Percentiles rank a stretch among this genome's conserved stretches.
phyloP scores from a whole-genome alignment of 116 monocot species.

The Cymodocea nodosa region DNA sequence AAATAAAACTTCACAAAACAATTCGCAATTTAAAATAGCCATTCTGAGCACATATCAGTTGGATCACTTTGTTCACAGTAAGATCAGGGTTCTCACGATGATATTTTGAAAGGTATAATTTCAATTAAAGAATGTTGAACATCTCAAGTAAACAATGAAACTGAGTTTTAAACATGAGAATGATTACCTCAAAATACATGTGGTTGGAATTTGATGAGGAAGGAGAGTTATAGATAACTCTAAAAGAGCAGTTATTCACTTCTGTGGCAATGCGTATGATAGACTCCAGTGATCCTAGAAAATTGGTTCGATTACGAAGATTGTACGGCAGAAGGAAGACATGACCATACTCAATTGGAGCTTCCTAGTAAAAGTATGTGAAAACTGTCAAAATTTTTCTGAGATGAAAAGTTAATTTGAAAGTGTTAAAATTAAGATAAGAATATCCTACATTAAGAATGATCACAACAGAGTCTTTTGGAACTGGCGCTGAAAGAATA shows the following conservation, averaged over 20 bases:
- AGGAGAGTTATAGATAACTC: constrained; percentile 33
- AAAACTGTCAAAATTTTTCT: background rate
- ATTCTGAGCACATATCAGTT: too few relatives aligned
- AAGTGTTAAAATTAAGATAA: background rate
- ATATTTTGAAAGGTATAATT: too few relatives aligned
- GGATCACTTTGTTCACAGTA: too few relatives aligned
- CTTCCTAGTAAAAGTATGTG: constrained; percentile 19
- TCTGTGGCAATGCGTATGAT: constrained; percentile 27
- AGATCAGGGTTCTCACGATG: too few relatives aligned
- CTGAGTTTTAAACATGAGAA: background rate
- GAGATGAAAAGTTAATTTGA: background rate
- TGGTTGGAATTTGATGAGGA: constrained; percentile 4
- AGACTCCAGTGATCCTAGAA: constrained; percentile 20
- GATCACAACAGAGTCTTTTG: constrained; percentile 39
- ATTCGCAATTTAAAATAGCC: too few relatives aligned
- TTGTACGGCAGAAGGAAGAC: constrained; percentile 48
- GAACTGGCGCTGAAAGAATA: constrained; percentile 25
- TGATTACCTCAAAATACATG: constrained; percentile 45
- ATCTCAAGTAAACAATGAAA: too few relatives aligned
- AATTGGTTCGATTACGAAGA: constrained; percentile 7
- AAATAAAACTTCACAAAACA: too few relatives aligned
- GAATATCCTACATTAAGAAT: constrained; percentile 42
- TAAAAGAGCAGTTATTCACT: constrained; percentile 35
- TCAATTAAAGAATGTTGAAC: too few relatives aligned
- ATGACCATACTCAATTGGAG: constrained; percentile 68